Conservation (phyloP, 2,329 filamentous ascomycete genomes). For the Claviceps purpurea region DNA sequence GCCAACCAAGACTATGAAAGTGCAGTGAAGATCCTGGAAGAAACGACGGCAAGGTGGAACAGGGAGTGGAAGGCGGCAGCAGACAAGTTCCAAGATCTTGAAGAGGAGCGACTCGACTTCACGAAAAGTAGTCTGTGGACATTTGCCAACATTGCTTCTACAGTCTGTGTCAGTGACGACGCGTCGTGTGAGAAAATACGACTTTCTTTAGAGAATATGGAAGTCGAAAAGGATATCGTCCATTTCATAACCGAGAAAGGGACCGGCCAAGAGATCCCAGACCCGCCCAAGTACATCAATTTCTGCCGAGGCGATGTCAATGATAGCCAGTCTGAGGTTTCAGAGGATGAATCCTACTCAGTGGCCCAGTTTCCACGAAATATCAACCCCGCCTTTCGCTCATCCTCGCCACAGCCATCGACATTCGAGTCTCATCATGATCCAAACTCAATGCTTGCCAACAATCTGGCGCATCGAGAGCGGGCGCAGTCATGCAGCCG, state of each 20-base stretch:
- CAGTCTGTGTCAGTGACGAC: constrained; percentile 95
- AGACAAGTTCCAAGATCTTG: constrained; percentile 97
- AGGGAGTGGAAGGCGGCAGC: constrained; percentile 96
- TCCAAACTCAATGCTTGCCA: constrained; percentile 58
- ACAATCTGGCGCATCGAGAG: constrained; percentile 51
- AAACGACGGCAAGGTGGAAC: constrained; percentile 93
- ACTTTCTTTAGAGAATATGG: constrained; percentile 82
- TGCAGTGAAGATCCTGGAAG: constrained; percentile 84
- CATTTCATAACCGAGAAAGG: constrained; percentile 78
- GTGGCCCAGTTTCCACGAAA: constrained; percentile 91
- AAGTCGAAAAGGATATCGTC: constrained; percentile 90
- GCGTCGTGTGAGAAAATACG: constrained; percentile 93
- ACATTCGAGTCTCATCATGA: constrained; percentile 88
- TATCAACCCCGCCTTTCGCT: constrained; percentile 90
- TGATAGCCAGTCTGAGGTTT: constrained; percentile 69
- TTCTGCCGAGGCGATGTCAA: constrained; percentile 81
- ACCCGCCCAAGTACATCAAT: constrained; percentile 96
- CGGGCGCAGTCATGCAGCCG: constrained; percentile 29
- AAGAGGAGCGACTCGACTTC: constrained; percentile 93
- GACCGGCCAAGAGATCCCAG: constrained; percentile 94
- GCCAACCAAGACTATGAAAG: constrained; percentile 90
- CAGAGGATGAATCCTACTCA: constrained; percentile 80
- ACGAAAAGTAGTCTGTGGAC: constrained; percentile 97
- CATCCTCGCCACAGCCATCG: constrained; percentile 91
- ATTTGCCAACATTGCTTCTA: constrained; percentile 94